Base-by-base conservation (phyloP, 495 filamentous ascomycete species). In the Usnea hakonensis region DNA sequence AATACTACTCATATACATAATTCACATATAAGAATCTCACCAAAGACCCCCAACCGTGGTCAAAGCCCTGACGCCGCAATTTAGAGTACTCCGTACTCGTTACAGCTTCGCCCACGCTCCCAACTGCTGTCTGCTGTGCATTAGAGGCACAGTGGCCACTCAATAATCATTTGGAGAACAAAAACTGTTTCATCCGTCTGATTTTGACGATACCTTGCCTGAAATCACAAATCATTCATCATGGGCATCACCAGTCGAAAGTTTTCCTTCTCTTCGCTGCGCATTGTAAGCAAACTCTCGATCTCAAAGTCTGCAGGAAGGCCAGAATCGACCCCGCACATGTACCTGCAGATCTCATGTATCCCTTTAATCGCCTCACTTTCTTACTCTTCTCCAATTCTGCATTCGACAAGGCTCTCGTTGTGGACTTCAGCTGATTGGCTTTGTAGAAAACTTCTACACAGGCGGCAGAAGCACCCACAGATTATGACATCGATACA, bases 201-300 rank as follows among this genome's bases (percentile, higher is more conserved):
- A 14, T 28, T 52, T 52, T 17, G 23, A 52, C 48, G 8, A 26
- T 32, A 30, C 7, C 32, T 16, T 52, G 28, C 48, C 30, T 32
- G n/a, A n/a, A 32, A 19, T 52, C 48, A 32, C 28, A 32, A 16
- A 9, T 19, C 48, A 32, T 26, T 57, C 54, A 57, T 55, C 53
- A 62, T 62, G 60, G 60, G 60, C 5, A 41, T 57, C 53, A 65
- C 64, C 50, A 65, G 65, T 41, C 57, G 64, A 10, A 68, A 65
- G 58, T 68, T 68, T 55, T 68, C 66, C 46, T 50, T 68, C 44
- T 60, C 63, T 14, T 65, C 64, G 2, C 53, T 65, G 33, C 66
- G 63, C 26, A 40, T 63, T 37, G 66, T 68, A 61, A 58, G 60
- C 43, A 41, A 32, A 17, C 32, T 52, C 32, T 52, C 28, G 44